phyloP scores from a whole-genome alignment of 495 filamentous ascomycete genomes.

The Opeltia flavorubescens region DNA sequence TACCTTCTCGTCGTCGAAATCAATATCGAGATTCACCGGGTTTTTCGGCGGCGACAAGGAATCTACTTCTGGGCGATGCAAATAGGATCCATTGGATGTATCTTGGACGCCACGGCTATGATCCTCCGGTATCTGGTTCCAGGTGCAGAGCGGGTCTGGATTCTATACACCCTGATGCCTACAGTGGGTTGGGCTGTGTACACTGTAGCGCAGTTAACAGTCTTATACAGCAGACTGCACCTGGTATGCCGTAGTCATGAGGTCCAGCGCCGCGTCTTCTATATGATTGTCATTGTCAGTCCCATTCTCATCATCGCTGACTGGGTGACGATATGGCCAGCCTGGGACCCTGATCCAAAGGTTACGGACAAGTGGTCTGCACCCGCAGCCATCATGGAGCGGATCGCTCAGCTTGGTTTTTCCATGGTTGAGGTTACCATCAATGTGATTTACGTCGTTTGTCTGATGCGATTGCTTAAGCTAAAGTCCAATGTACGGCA shows the following conservation, averaged over 20 bases:
- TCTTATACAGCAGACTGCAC: slow-evolving; percentile 30
- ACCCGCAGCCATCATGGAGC: slow-evolving; percentile 19
- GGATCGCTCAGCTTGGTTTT: slow-evolving; percentile 27
- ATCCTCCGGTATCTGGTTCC: slow-evolving; percentile 23
- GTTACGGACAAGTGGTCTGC: slow-evolving; percentile 18
- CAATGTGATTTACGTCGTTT: slow-evolving; percentile 33
- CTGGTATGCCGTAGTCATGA: slow-evolving; percentile 18
- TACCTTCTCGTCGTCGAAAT: slow-evolving; percentile 28
- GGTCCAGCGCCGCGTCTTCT: slow-evolving; percentile 18
- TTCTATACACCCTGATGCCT: slow-evolving; percentile 17
- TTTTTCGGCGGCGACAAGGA: slow-evolving; percentile 25
- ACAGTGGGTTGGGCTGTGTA: slow-evolving; percentile 23
- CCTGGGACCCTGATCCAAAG: slow-evolving; percentile 14
- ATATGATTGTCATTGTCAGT: slow-evolving; percentile 22
- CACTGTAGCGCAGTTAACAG: slow-evolving; percentile 28
- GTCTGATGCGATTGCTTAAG: slow-evolving; percentile 18
- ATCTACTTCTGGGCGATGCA: slow-evolving; percentile 34
- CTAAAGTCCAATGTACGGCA: slow-evolving; percentile 14
- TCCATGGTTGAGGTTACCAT: slow-evolving; percentile 34
- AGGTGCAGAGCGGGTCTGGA: slow-evolving; percentile 17
- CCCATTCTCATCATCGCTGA: slow-evolving; percentile 23
- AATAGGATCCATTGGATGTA: slow-evolving; percentile 17
- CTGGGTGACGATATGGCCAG: slow-evolving; percentile 40
- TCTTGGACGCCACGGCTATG: slow-evolving; percentile 16
- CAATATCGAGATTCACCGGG: slow-evolving; percentile 24